Conservation (phyloP, 2,329 filamentous ascomycete species). For the Cercospora nicotianae region DNA sequence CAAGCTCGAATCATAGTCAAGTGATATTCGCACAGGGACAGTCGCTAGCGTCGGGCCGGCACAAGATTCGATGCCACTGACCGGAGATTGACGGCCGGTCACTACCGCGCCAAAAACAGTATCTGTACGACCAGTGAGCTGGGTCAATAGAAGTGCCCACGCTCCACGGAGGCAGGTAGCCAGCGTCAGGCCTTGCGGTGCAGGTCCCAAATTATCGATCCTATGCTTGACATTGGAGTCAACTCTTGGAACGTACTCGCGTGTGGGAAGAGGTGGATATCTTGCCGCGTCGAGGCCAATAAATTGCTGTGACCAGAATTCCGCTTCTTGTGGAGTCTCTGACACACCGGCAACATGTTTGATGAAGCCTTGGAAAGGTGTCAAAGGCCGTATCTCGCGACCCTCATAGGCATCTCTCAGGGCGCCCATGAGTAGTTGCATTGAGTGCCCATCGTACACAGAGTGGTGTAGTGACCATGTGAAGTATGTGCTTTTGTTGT, state of each 20-base stretch:
- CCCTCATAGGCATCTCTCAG: constrained; percentile 5
- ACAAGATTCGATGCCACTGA: constrained; percentile 12
- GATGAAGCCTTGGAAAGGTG: constrained; percentile 13
- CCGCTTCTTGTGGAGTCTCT: not conserved
- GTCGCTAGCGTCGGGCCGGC: constrained; percentile 21
- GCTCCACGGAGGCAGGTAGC: constrained; percentile 12
- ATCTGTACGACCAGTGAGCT: constrained; percentile 12
- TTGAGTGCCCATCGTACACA: constrained; percentile 6
- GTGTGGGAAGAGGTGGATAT: constrained; percentile 1
- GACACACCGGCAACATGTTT: not conserved
- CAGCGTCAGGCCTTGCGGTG: not conserved
- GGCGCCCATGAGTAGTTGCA: constrained; percentile 1
- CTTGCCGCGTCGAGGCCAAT: constrained; percentile 3
- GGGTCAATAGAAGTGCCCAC: constrained; percentile 16
- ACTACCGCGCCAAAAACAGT: constrained; percentile 15
- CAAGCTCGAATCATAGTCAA: not conserved
- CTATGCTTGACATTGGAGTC: not conserved
- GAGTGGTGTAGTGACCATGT: constrained; percentile 6
- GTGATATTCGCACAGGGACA: constrained; percentile 13
- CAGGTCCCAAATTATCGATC: not conserved
- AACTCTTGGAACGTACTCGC: not conserved
- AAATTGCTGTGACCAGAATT: constrained; percentile 14
- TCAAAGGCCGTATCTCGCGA: not conserved
- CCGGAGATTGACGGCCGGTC: constrained; percentile 13
- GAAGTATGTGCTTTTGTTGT: not conserved